phyloP scores from a whole-genome alignment of 306 rosid genomes.

The Luffa acutangula region DNA sequence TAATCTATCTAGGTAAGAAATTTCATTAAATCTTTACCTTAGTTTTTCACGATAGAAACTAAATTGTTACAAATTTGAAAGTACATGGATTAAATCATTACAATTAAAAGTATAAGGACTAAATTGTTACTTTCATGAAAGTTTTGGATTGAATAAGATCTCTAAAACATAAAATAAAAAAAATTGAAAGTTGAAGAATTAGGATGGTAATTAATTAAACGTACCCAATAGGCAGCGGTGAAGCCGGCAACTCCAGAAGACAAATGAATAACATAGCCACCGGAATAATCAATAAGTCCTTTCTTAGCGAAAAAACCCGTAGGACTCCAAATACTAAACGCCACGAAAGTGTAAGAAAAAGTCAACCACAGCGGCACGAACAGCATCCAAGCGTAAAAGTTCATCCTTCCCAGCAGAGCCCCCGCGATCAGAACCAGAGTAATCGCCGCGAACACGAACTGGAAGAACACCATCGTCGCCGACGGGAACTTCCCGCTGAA shows the following conservation, averaged over 20 bases:
- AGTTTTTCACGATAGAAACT: too few species aligned
- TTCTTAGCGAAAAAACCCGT: constrained; percentile 2
- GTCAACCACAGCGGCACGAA: constrained; percentile 38
- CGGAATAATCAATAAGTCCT: constrained; percentile 33
- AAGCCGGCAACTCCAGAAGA: constrained; percentile 40
- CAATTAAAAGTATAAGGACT: too few species aligned
- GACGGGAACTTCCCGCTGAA: constrained; percentile 20
- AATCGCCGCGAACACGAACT: constrained; percentile 37
- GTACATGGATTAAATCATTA: too few species aligned
- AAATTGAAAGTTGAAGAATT: too few species aligned
- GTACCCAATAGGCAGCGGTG: constrained; percentile 40
- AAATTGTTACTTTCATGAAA: too few species aligned
- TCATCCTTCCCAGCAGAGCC: constrained; percentile 35
- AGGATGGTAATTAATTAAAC: too few species aligned
- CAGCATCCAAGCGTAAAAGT: constrained; percentile 39
- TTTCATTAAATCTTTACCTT: too few species aligned
- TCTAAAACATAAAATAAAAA: too few species aligned
- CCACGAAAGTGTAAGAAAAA: constrained; percentile 29
- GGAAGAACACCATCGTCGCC: constrained; percentile 34
- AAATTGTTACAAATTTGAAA: too few species aligned
- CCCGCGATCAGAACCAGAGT: constrained; percentile 33
- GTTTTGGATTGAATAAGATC: too few species aligned
- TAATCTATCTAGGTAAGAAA: too few species aligned
- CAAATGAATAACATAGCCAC: constrained; percentile 35
- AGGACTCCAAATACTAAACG: constrained; percentile 28